Evolutionary conservation across 2,329 filamentous ascomycete species (phyloP), one percentile per base, ranked within the genome.

Genomic region (Penicillium sp.): DNA sequence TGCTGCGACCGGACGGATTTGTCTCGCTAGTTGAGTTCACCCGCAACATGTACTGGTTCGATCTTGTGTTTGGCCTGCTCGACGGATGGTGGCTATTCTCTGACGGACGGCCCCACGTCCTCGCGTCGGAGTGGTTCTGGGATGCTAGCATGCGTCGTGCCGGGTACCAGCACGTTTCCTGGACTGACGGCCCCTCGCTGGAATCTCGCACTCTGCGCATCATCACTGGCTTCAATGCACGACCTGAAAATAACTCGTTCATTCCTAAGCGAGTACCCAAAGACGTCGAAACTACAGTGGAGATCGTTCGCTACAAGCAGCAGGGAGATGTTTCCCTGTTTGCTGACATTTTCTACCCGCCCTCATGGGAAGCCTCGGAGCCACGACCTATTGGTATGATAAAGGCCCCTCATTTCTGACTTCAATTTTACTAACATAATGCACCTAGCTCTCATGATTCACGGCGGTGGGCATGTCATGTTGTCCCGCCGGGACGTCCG

Each of bases 31-130:
- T 71, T 2, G 72, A 76, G 44, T 29, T 74, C 2, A 75, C 72
- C 0, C 48, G 51, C 10, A 62, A 58, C 8, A 37, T 74, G 10
- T 65, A 49, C 58, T 75, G 69, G 67, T 57, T 69, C 8, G 72
- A 75, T 54, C 50, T 74, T 8, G 65, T 74, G 1, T 69, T 72
- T 26, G 73, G 74, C 2, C 50, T 74, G 1, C 54, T 76, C 0
- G 70, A 74, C n/a, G 73, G 72, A 3, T 76, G 73, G 73, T 76
- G 73, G 73, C 54, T 69, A 0, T 72, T 72, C 43, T 60, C 69
- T 1, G 72, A 75, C 52, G 64, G 63, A 3, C 62, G 70, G 1
- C 21, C 47, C 9, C 66, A 73, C 50, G 64, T 64, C 1, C 42
- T 71, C 1, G 59, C 54, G 0, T 31, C 27, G 4, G 55, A 63